These are phyloP conservation scores for Draba incana DNA, from an alignment of 345 rosid species.

Conservation along the genomic window DNA sequence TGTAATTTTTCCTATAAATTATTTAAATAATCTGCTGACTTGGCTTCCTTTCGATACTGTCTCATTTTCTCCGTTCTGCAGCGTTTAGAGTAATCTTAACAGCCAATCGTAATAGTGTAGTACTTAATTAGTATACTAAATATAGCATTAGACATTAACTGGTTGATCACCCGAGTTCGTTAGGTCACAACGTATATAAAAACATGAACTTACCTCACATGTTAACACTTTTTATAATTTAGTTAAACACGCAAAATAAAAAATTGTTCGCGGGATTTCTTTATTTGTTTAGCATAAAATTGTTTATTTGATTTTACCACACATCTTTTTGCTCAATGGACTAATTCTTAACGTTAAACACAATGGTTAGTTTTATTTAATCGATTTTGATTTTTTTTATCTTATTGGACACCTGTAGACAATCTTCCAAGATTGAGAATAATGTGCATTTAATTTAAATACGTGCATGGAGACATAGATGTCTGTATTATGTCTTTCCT, in stretches of 20 bases:
- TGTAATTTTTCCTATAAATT: not conserved
- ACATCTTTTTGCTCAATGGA: not conserved
- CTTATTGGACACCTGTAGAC: conserved; percentile 1
- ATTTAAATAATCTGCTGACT: conserved; percentile 28
- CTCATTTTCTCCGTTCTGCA: conserved; percentile 3
- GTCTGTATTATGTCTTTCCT: conserved; percentile 8
- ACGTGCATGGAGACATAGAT: not conserved
- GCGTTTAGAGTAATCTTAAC: not conserved
- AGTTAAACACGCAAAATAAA: too few relatives aligned
- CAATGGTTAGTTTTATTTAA: conserved; percentile 1
- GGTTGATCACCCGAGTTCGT: not conserved
- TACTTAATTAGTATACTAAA: not conserved
- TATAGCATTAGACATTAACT: not conserved
- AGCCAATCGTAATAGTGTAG: not conserved
- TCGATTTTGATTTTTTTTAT: not conserved
- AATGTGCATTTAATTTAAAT: not conserved
- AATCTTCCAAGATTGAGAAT: not conserved
- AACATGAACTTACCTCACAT: conserved; percentile 6
- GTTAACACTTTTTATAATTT: too few relatives aligned
- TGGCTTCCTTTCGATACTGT: conserved; percentile 31
- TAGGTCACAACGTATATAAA: not conserved
- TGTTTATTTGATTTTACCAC: not conserved
- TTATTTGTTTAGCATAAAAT: too few relatives aligned
- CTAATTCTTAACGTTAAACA: not conserved
- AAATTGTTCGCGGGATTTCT: too few relatives aligned